Percentiles rank a stretch among this genome's conserved stretches.
Evolutionary conservation across 495 filamentous ascomycete species (phyloP).

Genomic region (Schizothecium vesticola): DNA sequence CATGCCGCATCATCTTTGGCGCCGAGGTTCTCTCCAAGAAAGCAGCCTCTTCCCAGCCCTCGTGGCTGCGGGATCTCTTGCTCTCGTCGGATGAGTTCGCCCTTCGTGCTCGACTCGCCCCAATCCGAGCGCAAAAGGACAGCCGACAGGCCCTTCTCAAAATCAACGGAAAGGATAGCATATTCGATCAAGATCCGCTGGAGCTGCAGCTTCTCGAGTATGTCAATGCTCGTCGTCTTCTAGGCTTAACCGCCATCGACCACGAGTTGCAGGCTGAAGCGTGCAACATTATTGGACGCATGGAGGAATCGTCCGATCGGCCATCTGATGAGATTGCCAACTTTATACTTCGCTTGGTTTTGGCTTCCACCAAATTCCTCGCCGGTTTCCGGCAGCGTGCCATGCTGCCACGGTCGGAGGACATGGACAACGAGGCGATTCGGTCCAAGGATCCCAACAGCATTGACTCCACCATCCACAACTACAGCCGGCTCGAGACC

Average conservation of each 20-base stretch:
- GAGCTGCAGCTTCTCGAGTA: constrained; percentile 45
- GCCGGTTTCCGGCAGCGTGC: constrained; percentile 43
- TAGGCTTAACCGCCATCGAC: constrained; percentile 51
- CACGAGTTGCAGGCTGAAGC: constrained; percentile 48
- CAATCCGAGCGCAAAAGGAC: constrained; percentile 29
- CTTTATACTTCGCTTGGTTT: constrained; percentile 45
- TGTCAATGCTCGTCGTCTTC: constrained; percentile 41
- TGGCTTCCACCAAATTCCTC: constrained; percentile 40
- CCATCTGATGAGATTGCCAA: constrained; percentile 42
- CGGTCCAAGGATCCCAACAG: constrained; percentile 46
- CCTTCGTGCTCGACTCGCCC: constrained; percentile 31
- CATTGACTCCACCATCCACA: constrained; percentile 50
- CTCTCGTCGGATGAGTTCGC: constrained; percentile 35
- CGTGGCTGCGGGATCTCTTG: constrained; percentile 53
- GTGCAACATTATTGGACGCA: constrained; percentile 44
- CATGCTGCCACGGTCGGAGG: constrained; percentile 46
- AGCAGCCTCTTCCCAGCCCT: constrained; percentile 25
- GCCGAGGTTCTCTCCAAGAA: constrained; percentile 30
- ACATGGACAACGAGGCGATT: constrained; percentile 37
- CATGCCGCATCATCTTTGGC: constrained; percentile 38
- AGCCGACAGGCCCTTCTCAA: constrained; percentile 32
- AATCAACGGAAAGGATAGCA: constrained; percentile 44
- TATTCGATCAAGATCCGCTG: constrained; percentile 45
- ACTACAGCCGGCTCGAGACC: constrained; percentile 50
- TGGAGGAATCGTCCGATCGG: constrained; percentile 40